Conservation (phyloP, 768 basidiomycete genomes). For the Agaricus subrufescens region DNA sequence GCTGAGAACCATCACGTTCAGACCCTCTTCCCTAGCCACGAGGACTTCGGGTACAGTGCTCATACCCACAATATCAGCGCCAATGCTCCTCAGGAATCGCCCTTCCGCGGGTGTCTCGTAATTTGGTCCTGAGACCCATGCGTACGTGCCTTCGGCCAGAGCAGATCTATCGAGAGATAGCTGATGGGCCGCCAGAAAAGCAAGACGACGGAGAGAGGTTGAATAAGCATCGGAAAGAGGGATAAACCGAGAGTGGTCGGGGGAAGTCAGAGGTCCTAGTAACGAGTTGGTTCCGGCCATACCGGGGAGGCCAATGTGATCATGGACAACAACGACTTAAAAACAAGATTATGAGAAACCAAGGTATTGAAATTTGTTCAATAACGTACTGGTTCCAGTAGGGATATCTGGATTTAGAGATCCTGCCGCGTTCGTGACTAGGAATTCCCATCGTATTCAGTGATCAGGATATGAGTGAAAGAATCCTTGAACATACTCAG, state of each 20-base stretch:
- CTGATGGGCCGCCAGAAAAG: constrained; percentile 66
- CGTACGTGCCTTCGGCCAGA: constrained; percentile 79
- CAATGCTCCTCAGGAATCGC: constrained; percentile 63
- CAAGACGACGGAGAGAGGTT: constrained; percentile 58
- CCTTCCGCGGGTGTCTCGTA: constrained; percentile 91
- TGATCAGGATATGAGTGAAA: too few species aligned
- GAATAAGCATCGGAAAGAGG: constrained; percentile 86
- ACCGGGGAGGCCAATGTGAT: constrained; percentile 80
- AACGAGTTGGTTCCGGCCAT: constrained; percentile 75
- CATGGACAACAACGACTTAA: constrained; percentile 76
- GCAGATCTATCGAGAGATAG: constrained; percentile 50
- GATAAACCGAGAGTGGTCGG: constrained; percentile 67
- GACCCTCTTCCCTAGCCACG: constrained; percentile 68
- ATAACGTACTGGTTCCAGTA: constrained; percentile 72
- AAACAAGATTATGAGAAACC: constrained; percentile 12
- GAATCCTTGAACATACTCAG: constrained; percentile 54
- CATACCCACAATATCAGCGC: constrained; percentile 93
- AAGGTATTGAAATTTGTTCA: neutral
- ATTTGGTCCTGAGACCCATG: constrained; percentile 87
- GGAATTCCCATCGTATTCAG: neutral
- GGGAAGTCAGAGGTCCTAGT: constrained; percentile 62
- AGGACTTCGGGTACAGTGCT: constrained; percentile 89
- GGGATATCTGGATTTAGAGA: constrained; percentile 68
- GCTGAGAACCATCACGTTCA: constrained; percentile 76
- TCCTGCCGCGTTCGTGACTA: constrained; percentile 89